Conservation (phyloP, 169 alveolate genomes). For the Eimeria falciformis region DNA sequence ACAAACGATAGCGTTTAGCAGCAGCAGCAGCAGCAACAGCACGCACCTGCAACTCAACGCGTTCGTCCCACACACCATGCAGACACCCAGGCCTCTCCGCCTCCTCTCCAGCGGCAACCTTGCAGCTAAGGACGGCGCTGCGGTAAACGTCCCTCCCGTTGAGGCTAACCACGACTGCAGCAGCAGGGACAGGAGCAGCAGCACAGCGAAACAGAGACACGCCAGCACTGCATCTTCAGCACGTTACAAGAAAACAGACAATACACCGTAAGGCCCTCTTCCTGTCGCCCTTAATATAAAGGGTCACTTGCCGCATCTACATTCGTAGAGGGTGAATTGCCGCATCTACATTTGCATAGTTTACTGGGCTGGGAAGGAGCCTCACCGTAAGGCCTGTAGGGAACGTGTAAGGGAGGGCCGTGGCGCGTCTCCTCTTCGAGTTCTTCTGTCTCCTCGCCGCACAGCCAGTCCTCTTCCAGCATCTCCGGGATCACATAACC, state of each 20-base stretch:
- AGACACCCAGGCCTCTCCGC: conserved; percentile 16
- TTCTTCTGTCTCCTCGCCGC: not conserved
- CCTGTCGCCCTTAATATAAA: not conserved
- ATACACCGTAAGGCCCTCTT: not conserved
- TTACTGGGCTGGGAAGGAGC: not conserved
- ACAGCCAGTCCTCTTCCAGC: conserved; percentile 7
- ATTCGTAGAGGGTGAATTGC: not conserved
- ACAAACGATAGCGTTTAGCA: too few relatives aligned
- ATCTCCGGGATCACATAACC: conserved; percentile 73
- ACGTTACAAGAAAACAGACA: not conserved
- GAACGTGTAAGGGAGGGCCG: conserved; percentile 28
- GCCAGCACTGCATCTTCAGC: not conserved
- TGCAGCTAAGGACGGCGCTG: conserved; percentile 53
- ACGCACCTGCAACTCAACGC: conserved; percentile 72
- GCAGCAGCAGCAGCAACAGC: conserved; percentile 18
- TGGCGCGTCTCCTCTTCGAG: not conserved
- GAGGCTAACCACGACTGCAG: conserved; percentile 68
- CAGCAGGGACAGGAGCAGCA: conserved; percentile 29
- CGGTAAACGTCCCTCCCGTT: conserved; percentile 73
- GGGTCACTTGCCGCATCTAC: not conserved
- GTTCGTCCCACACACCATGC: conserved; percentile 47
- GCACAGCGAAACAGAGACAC: conserved; percentile 1
- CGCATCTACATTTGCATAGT: not conserved
- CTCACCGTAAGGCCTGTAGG: conserved; percentile 40
- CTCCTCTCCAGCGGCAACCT: not conserved